phyloP scores from a whole-genome alignment of 2,329 filamentous ascomycete species.

The Fusarium albidum region DNA sequence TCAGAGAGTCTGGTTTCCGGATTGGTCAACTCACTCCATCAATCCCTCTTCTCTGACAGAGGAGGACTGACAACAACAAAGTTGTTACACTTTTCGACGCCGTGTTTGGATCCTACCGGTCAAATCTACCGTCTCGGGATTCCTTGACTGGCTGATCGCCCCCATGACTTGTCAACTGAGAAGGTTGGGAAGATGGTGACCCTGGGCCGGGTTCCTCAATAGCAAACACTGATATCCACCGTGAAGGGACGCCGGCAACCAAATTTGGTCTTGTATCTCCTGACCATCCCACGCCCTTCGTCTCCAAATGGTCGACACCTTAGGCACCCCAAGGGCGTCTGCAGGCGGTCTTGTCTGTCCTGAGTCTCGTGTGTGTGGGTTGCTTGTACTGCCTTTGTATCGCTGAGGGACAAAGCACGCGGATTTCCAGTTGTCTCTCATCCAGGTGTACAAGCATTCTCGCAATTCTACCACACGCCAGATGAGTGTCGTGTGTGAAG shows the following conservation, averaged over 20 bases:
- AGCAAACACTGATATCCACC: conserved; percentile 17
- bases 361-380: conserved; percentile 9
- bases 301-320: conserved; percentile 2
- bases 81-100: conserved; percentile 10
- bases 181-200: conserved; percentile 16
- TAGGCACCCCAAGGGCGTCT: conserved; percentile 5
- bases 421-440: conserved; percentile 1
- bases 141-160: conserved; percentile 2
- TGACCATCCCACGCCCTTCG: conserved; percentile 10
- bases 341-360: conserved; percentile 1
- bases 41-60: too few species aligned
- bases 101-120: conserved; percentile 10
- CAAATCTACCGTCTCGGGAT: conserved; percentile 3
- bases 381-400: conserved; percentile 27
- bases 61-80: conserved; percentile 6
- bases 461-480: neutral
- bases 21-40: too few species aligned
- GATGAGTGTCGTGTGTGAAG: neutral
- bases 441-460: conserved; percentile 3
- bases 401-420: conserved; percentile 6
- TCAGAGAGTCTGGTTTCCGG: neutral
- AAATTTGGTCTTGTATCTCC: conserved; percentile 4
- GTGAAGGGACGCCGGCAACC: conserved; percentile 1
- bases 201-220: conserved; percentile 5
- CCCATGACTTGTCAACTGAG: conserved; percentile 3